These are phyloP conservation scores for Cinnamomum chago DNA, from an alignment of 164 flowering plant species.

Conservation along the genomic window DNA sequence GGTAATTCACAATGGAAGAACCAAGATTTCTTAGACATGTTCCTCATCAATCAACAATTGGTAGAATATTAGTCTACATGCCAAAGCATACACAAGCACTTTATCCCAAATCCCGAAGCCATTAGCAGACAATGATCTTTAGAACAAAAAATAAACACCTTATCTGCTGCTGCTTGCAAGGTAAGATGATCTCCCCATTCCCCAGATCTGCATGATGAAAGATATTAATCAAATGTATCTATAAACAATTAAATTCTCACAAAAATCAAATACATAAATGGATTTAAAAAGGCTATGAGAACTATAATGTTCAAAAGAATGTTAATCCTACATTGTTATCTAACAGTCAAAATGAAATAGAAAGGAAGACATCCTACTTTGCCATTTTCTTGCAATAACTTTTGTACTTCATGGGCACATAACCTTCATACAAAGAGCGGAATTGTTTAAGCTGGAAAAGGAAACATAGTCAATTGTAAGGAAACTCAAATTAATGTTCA, in stretches of 20 bases:
- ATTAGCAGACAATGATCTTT: not conserved
- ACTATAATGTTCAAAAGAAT: not conserved
- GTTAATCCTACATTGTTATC: too few species aligned
- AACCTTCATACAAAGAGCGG: slow-evolving; percentile 30
- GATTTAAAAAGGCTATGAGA: not conserved
- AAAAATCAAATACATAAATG: slow-evolving; percentile 18
- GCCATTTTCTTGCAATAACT: slow-evolving; percentile 34
- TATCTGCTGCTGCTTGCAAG: slow-evolving; percentile 92
- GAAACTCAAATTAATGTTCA: not conserved
- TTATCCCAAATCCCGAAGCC: not conserved
- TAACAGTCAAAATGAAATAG: not conserved
- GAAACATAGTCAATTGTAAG: not conserved
- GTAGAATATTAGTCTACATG: not conserved
- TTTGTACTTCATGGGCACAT: slow-evolving; percentile 85
- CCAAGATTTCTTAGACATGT: not conserved
- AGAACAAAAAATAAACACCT: slow-evolving; percentile 37
- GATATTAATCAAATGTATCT: slow-evolving; percentile 11
- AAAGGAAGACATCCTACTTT: slow-evolving; percentile 19
- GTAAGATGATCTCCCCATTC: slow-evolving; percentile 98
- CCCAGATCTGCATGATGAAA: slow-evolving; percentile 51
- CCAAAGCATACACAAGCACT: not conserved
- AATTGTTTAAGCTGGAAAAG: slow-evolving; percentile 64
- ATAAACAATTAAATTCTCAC: slow-evolving; percentile 32
- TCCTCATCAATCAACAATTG: not conserved
- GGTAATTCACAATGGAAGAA: not conserved